Conservation (phyloP, 345 rosid genomes). For the Gossypium bickii region DNA sequence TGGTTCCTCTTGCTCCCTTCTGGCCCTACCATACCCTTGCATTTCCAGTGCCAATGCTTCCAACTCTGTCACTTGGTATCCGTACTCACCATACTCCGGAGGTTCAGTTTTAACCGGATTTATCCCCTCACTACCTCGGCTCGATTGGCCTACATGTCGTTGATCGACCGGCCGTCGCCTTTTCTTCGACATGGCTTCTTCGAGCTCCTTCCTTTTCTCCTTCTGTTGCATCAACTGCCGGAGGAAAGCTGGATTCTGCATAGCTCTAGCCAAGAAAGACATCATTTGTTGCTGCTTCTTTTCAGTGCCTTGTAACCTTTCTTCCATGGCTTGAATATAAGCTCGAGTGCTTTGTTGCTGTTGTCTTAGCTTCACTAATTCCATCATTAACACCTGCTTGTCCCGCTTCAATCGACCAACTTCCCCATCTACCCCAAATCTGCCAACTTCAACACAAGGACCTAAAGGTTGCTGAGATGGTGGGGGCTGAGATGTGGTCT, state of each 20-base stretch:
- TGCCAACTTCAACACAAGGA: constrained; percentile 52
- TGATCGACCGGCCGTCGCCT: constrained; percentile 41
- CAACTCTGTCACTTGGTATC: constrained; percentile 58
- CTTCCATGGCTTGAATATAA: constrained; percentile 59
- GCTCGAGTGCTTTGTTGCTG: constrained; percentile 63
- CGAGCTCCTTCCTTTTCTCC: constrained; percentile 47
- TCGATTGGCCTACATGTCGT: constrained; percentile 21
- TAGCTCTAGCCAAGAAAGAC: constrained; percentile 70
- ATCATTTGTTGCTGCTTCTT: constrained; percentile 82
- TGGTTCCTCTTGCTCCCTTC: constrained; percentile 26
- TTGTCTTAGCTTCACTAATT: constrained; percentile 63
- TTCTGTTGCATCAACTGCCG: constrained; percentile 48
- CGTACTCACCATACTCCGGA: constrained; percentile 33
- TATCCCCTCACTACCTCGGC: background rate
- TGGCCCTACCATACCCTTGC: constrained; percentile 55
- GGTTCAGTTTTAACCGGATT: constrained; percentile 42
- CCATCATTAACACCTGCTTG: constrained; percentile 49
- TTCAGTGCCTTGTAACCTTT: constrained; percentile 60
- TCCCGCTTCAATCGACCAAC: constrained; percentile 53
- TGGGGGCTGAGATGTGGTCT: constrained; percentile 33
- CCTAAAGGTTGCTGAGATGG: constrained; percentile 31
- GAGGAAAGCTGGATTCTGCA: constrained; percentile 59
- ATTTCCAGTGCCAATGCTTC: constrained; percentile 92
- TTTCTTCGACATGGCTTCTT: constrained; percentile 48
- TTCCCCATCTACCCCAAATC: constrained; percentile 42